Evolutionary conservation across 140 eudicot species (phyloP).

Genomic region (Cichorium intybus): DNA sequence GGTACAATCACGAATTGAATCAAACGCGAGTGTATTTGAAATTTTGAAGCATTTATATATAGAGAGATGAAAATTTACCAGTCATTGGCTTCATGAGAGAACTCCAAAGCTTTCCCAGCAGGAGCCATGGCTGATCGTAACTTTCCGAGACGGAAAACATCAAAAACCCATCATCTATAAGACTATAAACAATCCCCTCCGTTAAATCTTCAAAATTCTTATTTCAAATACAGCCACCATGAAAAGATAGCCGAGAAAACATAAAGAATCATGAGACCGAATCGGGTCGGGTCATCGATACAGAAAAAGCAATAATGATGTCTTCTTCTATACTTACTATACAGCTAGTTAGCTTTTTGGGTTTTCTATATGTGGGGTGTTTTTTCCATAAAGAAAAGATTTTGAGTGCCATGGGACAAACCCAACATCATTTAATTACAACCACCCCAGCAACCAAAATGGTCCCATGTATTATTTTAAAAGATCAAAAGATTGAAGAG

Average conservation of each 20-base stretch:
- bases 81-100: constrained; percentile 62
- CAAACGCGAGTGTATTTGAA: neutral
- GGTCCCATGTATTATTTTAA: constrained; percentile 29
- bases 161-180: constrained; percentile 30
- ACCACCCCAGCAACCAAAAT: constrained; percentile 47
- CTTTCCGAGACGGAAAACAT: constrained; percentile 25
- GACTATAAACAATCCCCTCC: too few species aligned
- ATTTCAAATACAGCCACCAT: constrained; percentile 18
- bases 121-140: constrained; percentile 55
- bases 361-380: constrained; percentile 29
- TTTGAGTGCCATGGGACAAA: constrained; percentile 33
- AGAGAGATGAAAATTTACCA: constrained; percentile 49
- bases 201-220: constrained; percentile 13
- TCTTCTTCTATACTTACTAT: constrained; percentile 31
- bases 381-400: constrained; percentile 29
- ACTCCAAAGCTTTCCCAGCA: constrained; percentile 58
- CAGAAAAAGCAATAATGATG: constrained; percentile 34
- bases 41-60: neutral
- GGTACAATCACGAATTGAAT: constrained; percentile 18
- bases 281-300: constrained; percentile 31
- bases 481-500: neutral
- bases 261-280: constrained; percentile 23
- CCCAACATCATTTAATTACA: constrained; percentile 37
- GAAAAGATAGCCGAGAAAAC: constrained; percentile 32
- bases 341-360: constrained; percentile 23